A percentile compares a stretch with the other conserved stretches of the same genome.
phyloP scores from a whole-genome alignment of 2,329 filamentous ascomycete genomes.

The Blumeria graminis region DNA sequence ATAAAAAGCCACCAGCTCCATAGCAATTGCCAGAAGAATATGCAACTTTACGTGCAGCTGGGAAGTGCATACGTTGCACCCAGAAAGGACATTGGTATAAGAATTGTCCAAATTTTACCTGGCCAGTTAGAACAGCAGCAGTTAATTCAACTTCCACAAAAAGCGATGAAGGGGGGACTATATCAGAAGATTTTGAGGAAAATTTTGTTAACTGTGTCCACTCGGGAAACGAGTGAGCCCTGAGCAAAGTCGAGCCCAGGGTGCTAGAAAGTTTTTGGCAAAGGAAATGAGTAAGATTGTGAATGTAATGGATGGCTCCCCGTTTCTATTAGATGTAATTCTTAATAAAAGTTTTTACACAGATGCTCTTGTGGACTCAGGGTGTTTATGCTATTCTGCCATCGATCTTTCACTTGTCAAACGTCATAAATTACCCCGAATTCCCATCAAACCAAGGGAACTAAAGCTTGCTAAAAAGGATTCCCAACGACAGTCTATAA shows the following conservation, averaged over 20 bases:
- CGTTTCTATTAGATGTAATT: background rate
- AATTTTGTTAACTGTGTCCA: background rate
- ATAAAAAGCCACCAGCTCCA: background rate
- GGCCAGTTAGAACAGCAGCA: background rate
- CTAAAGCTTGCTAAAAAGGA: background rate
- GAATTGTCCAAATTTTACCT: background rate
- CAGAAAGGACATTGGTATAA: background rate
- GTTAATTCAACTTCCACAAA: background rate
- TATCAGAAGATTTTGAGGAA: background rate
- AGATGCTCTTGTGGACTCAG: background rate
- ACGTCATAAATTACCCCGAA: background rate
- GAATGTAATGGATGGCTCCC: background rate
- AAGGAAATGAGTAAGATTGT: background rate
- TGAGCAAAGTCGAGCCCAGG: background rate
- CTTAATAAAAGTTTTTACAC: conserved; percentile 1
- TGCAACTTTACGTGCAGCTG: background rate
- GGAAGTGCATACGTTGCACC: background rate
- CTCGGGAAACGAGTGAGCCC: background rate
- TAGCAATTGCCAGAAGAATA: background rate
- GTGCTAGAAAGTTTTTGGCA: background rate
- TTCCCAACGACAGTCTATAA: background rate
- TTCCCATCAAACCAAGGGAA: background rate
- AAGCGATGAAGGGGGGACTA: too few species aligned
- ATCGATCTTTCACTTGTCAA: background rate
- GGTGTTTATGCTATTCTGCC: background rate